These are phyloP conservation scores for Aplosporella prunicola DNA, from an alignment of 2,329 filamentous ascomycete species.

Conservation along the genomic window DNA sequence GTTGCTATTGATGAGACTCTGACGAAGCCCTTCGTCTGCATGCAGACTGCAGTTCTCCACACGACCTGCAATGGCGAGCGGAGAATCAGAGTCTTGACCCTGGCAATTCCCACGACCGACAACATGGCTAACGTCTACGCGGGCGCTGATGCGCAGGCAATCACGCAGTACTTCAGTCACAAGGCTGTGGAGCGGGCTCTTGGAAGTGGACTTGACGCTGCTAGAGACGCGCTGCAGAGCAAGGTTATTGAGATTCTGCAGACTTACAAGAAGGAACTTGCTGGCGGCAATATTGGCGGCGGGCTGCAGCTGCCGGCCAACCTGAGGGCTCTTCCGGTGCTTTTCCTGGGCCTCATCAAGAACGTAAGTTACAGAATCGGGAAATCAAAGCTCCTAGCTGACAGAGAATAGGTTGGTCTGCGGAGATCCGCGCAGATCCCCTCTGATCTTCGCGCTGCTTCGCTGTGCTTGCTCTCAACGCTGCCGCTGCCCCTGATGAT, in stretches of 20 bases:
- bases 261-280: conserved; percentile 94
- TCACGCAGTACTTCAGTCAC: conserved; percentile 91
- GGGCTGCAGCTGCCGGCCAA: conserved; percentile 84
- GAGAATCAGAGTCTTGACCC: conserved; percentile 85
- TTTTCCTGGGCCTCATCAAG: conserved; percentile 94
- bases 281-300: conserved; percentile 87
- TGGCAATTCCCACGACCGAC: conserved; percentile 86
- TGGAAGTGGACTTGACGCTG: conserved; percentile 77
- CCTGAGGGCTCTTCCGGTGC: conserved; percentile 72
- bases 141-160: conserved; percentile 86
- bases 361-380: conserved; percentile 52
- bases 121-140: conserved; percentile 87
- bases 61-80: conserved; percentile 97
- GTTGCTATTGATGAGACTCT: conserved; percentile 95
- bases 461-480: conserved; percentile 88
- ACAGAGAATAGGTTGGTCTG: conserved; percentile 52
- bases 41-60: conserved; percentile 91
- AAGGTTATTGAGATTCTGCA: conserved; percentile 89
- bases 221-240: conserved; percentile 78
- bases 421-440: conserved; percentile 90
- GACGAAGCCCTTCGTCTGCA: conserved; percentile 80
- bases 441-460: conserved; percentile 84
- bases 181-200: conserved; percentile 91
- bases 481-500: conserved; percentile 81
- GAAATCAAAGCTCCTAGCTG: conserved; percentile 1